Evolutionary conservation across 306 rosid genomes (phyloP), one percentile per base, ranked within the genome.

Genomic region (Cicer judaicum): DNA sequence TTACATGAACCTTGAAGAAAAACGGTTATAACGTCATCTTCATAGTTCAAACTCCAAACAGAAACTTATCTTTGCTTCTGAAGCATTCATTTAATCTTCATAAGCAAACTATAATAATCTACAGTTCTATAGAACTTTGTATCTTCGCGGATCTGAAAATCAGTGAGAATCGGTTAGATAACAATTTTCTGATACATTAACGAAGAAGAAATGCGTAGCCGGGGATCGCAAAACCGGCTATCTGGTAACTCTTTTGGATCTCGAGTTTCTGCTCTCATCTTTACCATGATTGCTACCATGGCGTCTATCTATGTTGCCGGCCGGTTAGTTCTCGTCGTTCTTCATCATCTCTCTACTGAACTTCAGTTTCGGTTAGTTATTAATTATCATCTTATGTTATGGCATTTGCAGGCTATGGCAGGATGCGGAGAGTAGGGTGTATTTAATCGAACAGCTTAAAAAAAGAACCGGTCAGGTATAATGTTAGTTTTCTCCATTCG

Each of bases 261-360:
- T 42, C 91, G 82, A 40, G 64, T 88, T 19, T 81, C 86, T n/a
- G 68, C 68, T 78, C 84, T 90, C 47, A 36, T 81, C 49, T 67
- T 88, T 21, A 76, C 91, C 36, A 79, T 86, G 89, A 6, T 85
- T 50, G 85, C 96, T 44, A 69, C 96, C 81, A 85, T 88, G 93
- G 91, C 93, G 49, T 81, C 89, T 29, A 57, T 85, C n/a, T 90
- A 90, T 79, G 91, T 86, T 54, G 93, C 91, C 34, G 88, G 90
- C 78, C 82, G 93, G 96, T 90, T 55, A 73, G 82, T 57, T 72
- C 8, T 64, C 16, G 59, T 60, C 40, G 59, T 60, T 59, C 34
- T 41, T 61, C 71, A 5, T 39, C 5, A 2, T 57, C 9, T 47
- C 3, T 60, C 6, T 8, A 8, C 44, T 49, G 46, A 38, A 53